These are phyloP conservation scores for Coelastrella sp. DNA, from an alignment of 139 green algal species.

Conservation along the genomic window DNA sequence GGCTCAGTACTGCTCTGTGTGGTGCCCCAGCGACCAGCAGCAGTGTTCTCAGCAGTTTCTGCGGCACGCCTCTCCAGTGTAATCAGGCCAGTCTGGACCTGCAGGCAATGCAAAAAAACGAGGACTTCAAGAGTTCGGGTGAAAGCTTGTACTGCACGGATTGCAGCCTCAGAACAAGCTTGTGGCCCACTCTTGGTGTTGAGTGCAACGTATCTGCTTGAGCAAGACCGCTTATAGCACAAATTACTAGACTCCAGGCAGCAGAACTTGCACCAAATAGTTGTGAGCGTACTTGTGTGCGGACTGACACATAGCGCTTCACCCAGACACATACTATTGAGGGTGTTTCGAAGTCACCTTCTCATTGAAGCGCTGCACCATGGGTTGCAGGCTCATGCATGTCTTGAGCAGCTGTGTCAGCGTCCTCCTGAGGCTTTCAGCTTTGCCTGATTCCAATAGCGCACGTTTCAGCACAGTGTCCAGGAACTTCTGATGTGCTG, in stretches of 20 bases:
- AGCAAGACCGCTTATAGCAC: too few relatives aligned
- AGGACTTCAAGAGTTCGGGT: not conserved
- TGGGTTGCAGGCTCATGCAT: slow-evolving; percentile 56
- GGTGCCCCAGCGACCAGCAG: slow-evolving; percentile 40
- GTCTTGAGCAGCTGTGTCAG: slow-evolving; percentile 40
- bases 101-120: not conserved
- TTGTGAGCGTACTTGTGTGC: too few relatives aligned
- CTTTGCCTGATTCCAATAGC: slow-evolving; percentile 47
- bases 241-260: too few relatives aligned
- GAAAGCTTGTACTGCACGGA: too few relatives aligned
- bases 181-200: too few relatives aligned
- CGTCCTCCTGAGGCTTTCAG: not conserved
- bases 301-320: too few relatives aligned
- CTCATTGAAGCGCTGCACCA: slow-evolving; percentile 59
- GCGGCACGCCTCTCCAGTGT: not conserved
- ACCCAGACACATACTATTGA: too few relatives aligned
- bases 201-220: too few relatives aligned
- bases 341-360: slow-evolving; percentile 14
- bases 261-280: too few relatives aligned
- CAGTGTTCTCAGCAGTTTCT: slow-evolving; percentile 20
- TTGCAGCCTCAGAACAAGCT: too few relatives aligned
- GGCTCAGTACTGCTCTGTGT: not conserved
- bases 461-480: slow-evolving; percentile 57
- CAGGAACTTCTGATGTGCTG: slow-evolving; percentile 83
- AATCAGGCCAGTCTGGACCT: slow-evolving; percentile 17